Evolutionary conservation across 345 rosid species (phyloP).

Genomic region (Acer campestre): DNA sequence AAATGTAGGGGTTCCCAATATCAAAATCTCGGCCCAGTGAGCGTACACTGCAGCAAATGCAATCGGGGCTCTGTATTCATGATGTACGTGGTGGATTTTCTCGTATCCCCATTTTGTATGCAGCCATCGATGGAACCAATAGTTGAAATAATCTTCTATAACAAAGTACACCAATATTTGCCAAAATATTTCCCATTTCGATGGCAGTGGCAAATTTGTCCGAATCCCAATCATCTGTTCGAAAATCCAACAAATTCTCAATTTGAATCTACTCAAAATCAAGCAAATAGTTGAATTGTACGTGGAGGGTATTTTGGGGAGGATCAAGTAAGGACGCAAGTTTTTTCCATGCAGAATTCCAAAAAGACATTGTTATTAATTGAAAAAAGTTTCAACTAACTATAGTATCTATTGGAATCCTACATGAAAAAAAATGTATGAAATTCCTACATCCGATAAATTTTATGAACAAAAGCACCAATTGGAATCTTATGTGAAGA

Average conservation of each 20-base stretch:
- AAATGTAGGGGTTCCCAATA: constrained; percentile 81
- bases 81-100: constrained; percentile 81
- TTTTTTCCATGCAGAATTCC: too few species aligned
- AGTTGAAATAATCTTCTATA: constrained; percentile 72
- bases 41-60: constrained; percentile 78
- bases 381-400: too few species aligned
- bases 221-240: constrained; percentile 65
- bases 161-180: constrained; percentile 72
- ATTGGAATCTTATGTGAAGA: too few species aligned
- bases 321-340: too few species aligned
- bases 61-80: constrained; percentile 74
- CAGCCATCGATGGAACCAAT: constrained; percentile 78
- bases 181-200: constrained; percentile 57
- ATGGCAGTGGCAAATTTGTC: constrained; percentile 72
- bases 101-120: constrained; percentile 66
- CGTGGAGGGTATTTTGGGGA: too few species aligned
- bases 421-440: too few species aligned
- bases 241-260: not conserved
- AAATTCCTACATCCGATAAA: too few species aligned
- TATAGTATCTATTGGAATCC: too few species aligned
- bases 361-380: too few species aligned
- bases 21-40: constrained; percentile 81
- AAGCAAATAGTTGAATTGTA: too few species aligned
- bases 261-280: too few species aligned
- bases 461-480: too few species aligned